Base-by-base conservation (phyloP, 2,329 filamentous ascomycete species). In the Ceratocystis harringtonii region DNA sequence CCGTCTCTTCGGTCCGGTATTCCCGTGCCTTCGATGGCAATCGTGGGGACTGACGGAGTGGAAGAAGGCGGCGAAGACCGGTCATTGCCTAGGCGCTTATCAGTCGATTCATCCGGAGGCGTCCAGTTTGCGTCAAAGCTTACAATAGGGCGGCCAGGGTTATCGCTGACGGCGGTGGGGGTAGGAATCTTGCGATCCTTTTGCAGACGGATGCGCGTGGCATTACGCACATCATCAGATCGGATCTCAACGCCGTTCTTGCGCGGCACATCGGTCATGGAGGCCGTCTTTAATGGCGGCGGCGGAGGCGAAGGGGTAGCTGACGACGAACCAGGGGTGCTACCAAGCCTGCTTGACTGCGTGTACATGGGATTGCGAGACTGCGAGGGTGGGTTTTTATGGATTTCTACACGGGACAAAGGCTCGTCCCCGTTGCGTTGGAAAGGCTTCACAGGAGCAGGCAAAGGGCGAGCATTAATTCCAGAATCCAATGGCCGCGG, bases 111-210 rank as follows among this genome's bases (percentile, higher is more conserved):
- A 74, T 88, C 85, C 73, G 82, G 83, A 73, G 85, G 82, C 79
- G 85, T 88, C 86, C 90, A 96, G 73, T 87, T 83, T 72, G 83
- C 83, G 76, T 95, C 84, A 81, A 97, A 97, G 81, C 92, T 97
- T 80, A 97, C 92, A 79, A 97, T 97, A 69, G 92, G 92, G 73
- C 92, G 85, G 71, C 90, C 90, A 71, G 89, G 88, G 72, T 83
- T 88, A 77, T 96, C 88, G 78, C 91, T 96, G 75, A 97, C 92
- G 72, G 89, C 87, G 65, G 89, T 90, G 69, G 92, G 92, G 72
- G 88, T 92, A 32, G 92, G 92, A 68, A 97, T 80, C 73, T 89
- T 95, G 72, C 92, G 86, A 75, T 96, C 90, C 74, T 85, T 91
- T 50, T 44, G 55, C 69, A 94, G 79, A 73, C 80, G 87, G 83